Evolutionary conservation across 345 rosid species (phyloP).

Genomic region (Conringia planisiliqua): DNA sequence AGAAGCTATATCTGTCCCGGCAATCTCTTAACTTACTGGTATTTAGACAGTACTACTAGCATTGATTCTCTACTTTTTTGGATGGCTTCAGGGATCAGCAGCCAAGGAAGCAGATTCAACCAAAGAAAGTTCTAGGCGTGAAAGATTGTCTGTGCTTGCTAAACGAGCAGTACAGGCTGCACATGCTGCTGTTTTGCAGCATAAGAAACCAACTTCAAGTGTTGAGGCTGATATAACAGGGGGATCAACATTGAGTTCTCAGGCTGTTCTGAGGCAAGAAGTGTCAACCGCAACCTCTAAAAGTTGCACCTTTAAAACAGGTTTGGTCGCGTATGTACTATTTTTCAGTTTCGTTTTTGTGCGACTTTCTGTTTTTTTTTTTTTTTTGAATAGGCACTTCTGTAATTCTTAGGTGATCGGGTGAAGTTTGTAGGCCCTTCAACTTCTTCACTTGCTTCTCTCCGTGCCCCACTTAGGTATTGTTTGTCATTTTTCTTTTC

Average conservation of each 20-base stretch:
- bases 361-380: slow-evolving; percentile 4
- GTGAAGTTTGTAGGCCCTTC: slow-evolving; percentile 62
- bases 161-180: slow-evolving; percentile 51
- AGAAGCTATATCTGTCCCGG: not conserved
- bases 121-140: slow-evolving; percentile 65
- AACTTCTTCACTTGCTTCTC: slow-evolving; percentile 42
- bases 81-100: slow-evolving; percentile 52
- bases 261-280: slow-evolving; percentile 77
- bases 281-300: slow-evolving; percentile 89
- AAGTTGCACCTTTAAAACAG: slow-evolving; percentile 68
- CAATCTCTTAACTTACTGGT: not conserved
- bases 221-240: slow-evolving; percentile 92
- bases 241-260: slow-evolving; percentile 68
- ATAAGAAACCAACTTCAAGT: slow-evolving; percentile 86
- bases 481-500: slow-evolving; percentile 7
- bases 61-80: slow-evolving; percentile 10
- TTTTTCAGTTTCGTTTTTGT: slow-evolving; percentile 5
- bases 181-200: slow-evolving; percentile 47
- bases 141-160: slow-evolving; percentile 54
- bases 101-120: slow-evolving; percentile 58
- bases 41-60: not conserved
- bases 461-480: slow-evolving; percentile 54
- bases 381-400: slow-evolving; percentile 12
- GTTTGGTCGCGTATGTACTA: slow-evolving; percentile 32
- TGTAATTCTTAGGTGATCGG: slow-evolving; percentile 70